These are phyloP conservation scores for Fusarium scirpi DNA, from an alignment of 2,329 filamentous ascomycete species.

Conservation along the genomic window DNA sequence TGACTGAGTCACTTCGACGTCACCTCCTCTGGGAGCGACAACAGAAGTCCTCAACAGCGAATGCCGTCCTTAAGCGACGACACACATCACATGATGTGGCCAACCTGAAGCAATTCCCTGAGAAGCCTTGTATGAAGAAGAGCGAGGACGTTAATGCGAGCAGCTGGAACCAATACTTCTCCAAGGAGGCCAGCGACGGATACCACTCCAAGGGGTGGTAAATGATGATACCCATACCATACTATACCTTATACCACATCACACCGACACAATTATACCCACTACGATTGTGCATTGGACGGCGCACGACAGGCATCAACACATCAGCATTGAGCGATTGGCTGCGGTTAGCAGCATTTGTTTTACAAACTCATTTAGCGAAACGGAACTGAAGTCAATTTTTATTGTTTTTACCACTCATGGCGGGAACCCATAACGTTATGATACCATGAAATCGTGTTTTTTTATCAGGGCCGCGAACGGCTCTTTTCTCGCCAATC, in stretches of 20 bases:
- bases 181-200: conserved; percentile 73
- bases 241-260: conserved; percentile 21
- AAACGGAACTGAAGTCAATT: conserved; percentile 28
- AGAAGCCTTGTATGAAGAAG: conserved; percentile 70
- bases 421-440: conserved; percentile 42
- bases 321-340: conserved; percentile 47
- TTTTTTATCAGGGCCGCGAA: conserved; percentile 37
- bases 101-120: conserved; percentile 85
- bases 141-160: conserved; percentile 73
- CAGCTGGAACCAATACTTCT: conserved; percentile 89
- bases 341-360: conserved; percentile 44
- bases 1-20: conserved; percentile 91
- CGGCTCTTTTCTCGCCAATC: conserved; percentile 37
- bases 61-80: conserved; percentile 87
- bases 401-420: conserved; percentile 39
- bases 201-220: conserved; percentile 60
- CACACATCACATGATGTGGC: conserved; percentile 93
- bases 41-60: conserved; percentile 90
- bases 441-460: conserved; percentile 50
- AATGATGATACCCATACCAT: conserved; percentile 39
- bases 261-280: conserved; percentile 39
- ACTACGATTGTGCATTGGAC: conserved; percentile 47
- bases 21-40: conserved; percentile 96
- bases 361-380: conserved; percentile 39
- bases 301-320: conserved; percentile 48